Base-by-base conservation (phyloP, 1,139 yeast species). In the Hemisphaericaspora xylanilytica region DNA sequence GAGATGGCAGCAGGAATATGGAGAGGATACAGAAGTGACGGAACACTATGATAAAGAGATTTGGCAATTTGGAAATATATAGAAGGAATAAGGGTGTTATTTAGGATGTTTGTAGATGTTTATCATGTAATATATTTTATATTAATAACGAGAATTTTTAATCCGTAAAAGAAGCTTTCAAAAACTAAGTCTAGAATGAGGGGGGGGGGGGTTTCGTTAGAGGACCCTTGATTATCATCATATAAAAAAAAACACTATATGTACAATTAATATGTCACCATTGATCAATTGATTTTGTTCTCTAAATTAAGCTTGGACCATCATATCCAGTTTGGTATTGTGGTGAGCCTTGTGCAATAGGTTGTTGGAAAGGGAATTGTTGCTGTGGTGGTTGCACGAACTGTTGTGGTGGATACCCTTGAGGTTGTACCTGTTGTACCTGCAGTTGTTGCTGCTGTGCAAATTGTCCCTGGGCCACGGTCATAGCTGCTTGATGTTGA, bases 1-100 rank as follows among this genome's bases (percentile, higher is more conserved):
- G 29, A 73, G 72, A 40, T 92, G 97, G 97, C 95, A 87, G 47
- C 69, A 72, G 36, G 55, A 65, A 20, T 90, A 81, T 55, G 96
- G 96, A 1, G 70, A 66, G 5, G 95, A 89, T 53, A 48, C 55
- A 1, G 51, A 58, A 1, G 81, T 85, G 12, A 88, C 96, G 0
- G 94, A 82, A 48, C 84, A 59, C n/a, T 84, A 76, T 48, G 69
- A 67, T 29, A 67, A 68, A 33, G 82, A 74, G 36, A 45, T 82
- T 3, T 84, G 90, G 89, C 63, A 62, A 39, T 42, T 37, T 33
- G 44, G 44, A 16, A 27, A 9, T 17, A 8, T 7, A 24, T 24
- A 33, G 21, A 20, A 8, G 8, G n/a, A n/a, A 16, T 10, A 17
- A 21, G 7, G 22, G 9, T 6, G 9, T 20, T 6, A 20, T 6